Conservation (phyloP, 371 early-diverging fungal genomes). For the Syncephalastrum contaminatum region DNA sequence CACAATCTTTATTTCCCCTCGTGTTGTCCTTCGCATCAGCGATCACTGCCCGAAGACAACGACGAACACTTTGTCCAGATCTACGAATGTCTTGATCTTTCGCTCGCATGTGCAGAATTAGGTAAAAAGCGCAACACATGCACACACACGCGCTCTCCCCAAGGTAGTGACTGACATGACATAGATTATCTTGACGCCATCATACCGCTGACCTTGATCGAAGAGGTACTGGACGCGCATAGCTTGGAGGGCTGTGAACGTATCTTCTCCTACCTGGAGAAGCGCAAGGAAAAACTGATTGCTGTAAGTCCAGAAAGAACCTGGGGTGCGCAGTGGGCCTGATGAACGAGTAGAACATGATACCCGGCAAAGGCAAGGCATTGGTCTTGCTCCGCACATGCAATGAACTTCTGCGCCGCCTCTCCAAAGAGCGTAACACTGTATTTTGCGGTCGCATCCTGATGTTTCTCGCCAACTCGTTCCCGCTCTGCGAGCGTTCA, state of each 20-base stretch:
- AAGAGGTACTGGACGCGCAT: constrained; percentile 68
- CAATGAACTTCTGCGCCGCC: constrained; percentile 77
- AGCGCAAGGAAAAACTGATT: constrained; percentile 51
- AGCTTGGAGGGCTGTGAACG: constrained; percentile 59
- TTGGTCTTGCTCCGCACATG: constrained; percentile 80
- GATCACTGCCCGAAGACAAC: constrained; percentile 15
- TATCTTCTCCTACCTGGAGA: constrained; percentile 68
- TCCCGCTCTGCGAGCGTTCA: constrained; percentile 80
- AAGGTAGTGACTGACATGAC: background rate
- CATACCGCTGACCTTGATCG: constrained; percentile 54
- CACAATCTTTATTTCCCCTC: background rate
- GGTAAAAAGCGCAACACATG: constrained; percentile 18
- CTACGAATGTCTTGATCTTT: constrained; percentile 39
- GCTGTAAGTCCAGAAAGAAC: constrained; percentile 38
- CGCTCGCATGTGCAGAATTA: constrained; percentile 30
- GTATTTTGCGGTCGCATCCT: constrained; percentile 83
- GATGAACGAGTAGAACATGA: constrained; percentile 53
- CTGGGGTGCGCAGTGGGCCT: background rate
- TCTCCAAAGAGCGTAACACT: constrained; percentile 76
- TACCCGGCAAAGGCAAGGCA: constrained; percentile 75
- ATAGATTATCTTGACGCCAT: constrained; percentile 43
- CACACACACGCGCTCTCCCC: background rate
- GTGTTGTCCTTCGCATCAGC: constrained; percentile 2
- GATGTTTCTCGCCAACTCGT: constrained; percentile 77
- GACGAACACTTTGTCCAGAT: constrained; percentile 22